A percentile compares a stretch with the other conserved stretches of the same genome.
Evolutionary conservation across 73 alveolate genomes (phyloP).

Genomic region (Durusdinium trenchii): DNA sequence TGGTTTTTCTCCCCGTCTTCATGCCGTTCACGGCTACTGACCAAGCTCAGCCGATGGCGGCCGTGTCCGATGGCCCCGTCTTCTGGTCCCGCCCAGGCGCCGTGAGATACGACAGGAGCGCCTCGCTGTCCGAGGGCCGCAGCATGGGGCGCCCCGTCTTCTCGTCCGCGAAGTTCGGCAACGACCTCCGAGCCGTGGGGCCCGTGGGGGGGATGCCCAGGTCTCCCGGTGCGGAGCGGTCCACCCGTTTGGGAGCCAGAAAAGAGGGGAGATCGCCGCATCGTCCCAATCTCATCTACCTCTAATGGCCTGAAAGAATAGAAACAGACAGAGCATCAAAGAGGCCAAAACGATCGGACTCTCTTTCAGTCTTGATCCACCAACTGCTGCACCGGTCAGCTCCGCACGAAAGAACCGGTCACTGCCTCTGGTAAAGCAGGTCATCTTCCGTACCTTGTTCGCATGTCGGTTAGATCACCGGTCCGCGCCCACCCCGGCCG

Average conservation of each 20-base stretch:
- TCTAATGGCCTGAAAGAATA: not conserved
- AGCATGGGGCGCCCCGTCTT: constrained; percentile 91
- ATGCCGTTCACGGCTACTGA: not conserved
- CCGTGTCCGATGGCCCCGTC: too few species aligned
- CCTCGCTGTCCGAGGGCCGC: constrained; percentile 88
- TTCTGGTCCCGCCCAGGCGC: not conserved
- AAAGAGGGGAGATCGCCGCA: not conserved
- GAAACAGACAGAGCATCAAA: not conserved
- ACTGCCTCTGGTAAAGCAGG: constrained; percentile 62
- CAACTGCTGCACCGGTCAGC: too few species aligned
- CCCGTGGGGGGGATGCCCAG: not conserved
- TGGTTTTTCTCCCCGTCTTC: not conserved
- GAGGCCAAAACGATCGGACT: not conserved
- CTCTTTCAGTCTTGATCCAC: too few species aligned
- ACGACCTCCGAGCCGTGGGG: constrained; percentile 26
- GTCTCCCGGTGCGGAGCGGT: too few species aligned
- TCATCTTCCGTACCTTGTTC: constrained; percentile 64
- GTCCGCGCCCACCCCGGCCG: too few species aligned
- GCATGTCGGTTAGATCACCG: too few species aligned
- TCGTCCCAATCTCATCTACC: not conserved
- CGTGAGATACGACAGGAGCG: constrained; percentile 64
- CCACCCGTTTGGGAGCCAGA: too few species aligned
- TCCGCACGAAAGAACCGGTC: not conserved
- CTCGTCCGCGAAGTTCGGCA: constrained; percentile 87
- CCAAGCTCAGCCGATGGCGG: not conserved